Base-by-base conservation (phyloP, 768 basidiomycete species). In the Erythrobasidium yunnanense region DNA sequence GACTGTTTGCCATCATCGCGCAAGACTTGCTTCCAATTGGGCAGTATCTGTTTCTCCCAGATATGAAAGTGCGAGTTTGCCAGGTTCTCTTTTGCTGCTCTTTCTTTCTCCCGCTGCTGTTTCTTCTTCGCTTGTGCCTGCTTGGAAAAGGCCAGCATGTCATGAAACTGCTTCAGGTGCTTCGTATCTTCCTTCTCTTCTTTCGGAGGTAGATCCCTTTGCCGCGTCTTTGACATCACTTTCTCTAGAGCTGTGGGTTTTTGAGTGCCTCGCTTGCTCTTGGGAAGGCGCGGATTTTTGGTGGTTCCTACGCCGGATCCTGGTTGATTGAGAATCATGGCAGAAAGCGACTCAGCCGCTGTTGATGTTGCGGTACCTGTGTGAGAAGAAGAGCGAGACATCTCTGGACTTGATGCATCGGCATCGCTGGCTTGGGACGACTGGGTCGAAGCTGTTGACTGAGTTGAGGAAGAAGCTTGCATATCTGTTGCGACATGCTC, bases 111-210 rank as follows among this genome's bases (percentile, higher is more conserved):
- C 67, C 83, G 81, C 17, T 84, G 73, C 45, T 82, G 83, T 65
- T 81, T 82, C 63, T 81, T 78, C 68, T 85, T 87, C 68, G 85
- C 87, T 73, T 88, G 88, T 69, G 85, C 82, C 18, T 77, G 75
- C 56, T 86, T 83, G 77, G 87, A 89, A 49, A 79, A 83, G 69
- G 83, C 84, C 85, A 90, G 88, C 88, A 93, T 93, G 33, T 80
- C 77, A 72, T 88, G 83, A 86, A 90, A 91, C 73, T 87, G 86
- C 2, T 84, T 82, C 73, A 89, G 79, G 76, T 93, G 90, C 70
- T 85, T 91, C 52, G 80, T 76, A 73, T 92, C 90, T 76, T 93
- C 90, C 66, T 81, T 74, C 29, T 81, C 81, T 52, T 76, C 78
- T 74, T 93, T 93, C 4, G 90, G 90, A 23, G 90, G 90, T n/a